Evolutionary conservation across 176 grass and related monocot species (phyloP).

Genomic region (Juncus inflexus): DNA sequence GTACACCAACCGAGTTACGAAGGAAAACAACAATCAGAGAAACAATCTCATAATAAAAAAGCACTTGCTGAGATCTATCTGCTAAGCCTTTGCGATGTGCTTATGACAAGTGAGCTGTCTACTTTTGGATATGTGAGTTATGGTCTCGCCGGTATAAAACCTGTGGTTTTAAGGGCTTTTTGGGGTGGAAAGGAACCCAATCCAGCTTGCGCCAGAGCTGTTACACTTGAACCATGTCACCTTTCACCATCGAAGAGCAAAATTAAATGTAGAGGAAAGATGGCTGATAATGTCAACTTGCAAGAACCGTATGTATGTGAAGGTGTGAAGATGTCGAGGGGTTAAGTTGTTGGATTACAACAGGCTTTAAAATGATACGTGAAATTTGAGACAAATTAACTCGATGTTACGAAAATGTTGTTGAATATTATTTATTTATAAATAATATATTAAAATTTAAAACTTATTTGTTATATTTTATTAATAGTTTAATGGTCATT

Average conservation of each 20-base stretch:
- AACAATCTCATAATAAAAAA: slow-evolving; percentile 44
- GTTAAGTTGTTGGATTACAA: slow-evolving; percentile 29
- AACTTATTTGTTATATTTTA: too few relatives aligned
- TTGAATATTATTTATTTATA: not conserved
- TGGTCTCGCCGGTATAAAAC: slow-evolving; percentile 37
- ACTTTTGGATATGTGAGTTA: slow-evolving; percentile 56
- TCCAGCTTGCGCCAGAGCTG: slow-evolving; percentile 19
- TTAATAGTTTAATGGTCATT: too few relatives aligned
- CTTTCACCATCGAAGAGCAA: slow-evolving; percentile 11
- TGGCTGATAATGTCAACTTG: not conserved
- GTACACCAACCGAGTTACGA: slow-evolving; percentile 40
- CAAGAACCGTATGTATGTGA: slow-evolving; percentile 10
- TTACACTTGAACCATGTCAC: slow-evolving; percentile 36
- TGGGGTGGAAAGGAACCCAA: not conserved
- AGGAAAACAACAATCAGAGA: slow-evolving; percentile 21
- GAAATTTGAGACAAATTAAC: not conserved
- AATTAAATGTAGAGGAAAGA: slow-evolving; percentile 10
- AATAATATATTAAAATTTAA: not conserved
- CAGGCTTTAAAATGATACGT: not conserved
- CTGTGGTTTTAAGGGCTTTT: slow-evolving; percentile 12
- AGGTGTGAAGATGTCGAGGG: slow-evolving; percentile 20
- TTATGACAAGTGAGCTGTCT: slow-evolving; percentile 32
- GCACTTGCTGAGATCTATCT: slow-evolving; percentile 58
- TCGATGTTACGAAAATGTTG: too few relatives aligned
- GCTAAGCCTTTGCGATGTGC: slow-evolving; percentile 42